Evolutionary conservation across 1,284 basidiomycete genomes (phyloP).

Genomic region (Termitomyces sp.): DNA sequence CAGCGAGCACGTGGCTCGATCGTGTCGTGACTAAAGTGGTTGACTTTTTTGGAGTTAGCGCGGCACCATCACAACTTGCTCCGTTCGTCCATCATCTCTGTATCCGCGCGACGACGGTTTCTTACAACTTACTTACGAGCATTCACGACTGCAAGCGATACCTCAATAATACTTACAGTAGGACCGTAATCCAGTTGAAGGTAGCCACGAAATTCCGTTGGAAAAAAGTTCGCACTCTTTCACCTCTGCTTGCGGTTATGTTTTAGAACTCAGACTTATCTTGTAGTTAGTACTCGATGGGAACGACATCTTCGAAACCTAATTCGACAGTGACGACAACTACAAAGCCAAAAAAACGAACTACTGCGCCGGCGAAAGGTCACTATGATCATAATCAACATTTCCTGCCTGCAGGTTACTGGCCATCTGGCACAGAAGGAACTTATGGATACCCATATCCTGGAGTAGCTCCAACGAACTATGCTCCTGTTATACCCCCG

Average conservation of each 20-base stretch:
- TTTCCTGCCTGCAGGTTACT: slow-evolving; percentile 1
- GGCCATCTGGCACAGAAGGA: neutral
- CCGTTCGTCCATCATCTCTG: neutral
- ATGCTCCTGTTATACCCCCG: neutral
- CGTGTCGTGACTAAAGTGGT: slow-evolving; percentile 10
- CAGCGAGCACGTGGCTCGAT: slow-evolving; percentile 1
- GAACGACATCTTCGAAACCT: slow-evolving; percentile 7
- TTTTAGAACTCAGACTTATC: neutral
- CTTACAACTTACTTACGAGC: neutral
- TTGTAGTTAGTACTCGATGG: slow-evolving; percentile 2
- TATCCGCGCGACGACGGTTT: neutral
- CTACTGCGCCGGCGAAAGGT: neutral
- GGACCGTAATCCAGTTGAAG: no score
- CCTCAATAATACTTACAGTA: neutral
- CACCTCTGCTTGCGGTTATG: neutral
- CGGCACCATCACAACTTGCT: no score
- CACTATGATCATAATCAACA: slow-evolving; percentile 1
- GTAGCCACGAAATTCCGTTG: neutral
- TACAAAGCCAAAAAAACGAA: slow-evolving; percentile 2
- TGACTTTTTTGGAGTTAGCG: no score
- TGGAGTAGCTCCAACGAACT: neutral
- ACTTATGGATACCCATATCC: slow-evolving; percentile 5
- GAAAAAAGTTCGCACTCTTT: neutral
- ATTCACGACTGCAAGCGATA: neutral
- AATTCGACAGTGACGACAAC: neutral